Conservation (phyloP, 1,284 basidiomycete genomes). For the Golubevia pallescens region DNA sequence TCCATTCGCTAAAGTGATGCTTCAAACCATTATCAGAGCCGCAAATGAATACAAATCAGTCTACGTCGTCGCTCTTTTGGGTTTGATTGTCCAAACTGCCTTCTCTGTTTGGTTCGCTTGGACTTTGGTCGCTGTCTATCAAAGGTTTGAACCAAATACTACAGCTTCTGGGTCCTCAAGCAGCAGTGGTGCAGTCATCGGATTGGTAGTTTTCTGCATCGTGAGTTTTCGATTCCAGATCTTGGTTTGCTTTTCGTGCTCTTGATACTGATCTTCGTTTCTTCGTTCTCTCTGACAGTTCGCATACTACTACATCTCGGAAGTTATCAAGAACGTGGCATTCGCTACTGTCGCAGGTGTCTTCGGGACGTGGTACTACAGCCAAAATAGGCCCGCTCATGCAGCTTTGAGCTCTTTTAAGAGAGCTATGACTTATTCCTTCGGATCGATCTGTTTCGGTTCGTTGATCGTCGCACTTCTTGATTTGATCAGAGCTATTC, state of each 20-base stretch:
- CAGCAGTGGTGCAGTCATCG: conserved; percentile 33
- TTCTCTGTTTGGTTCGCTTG: conserved; percentile 46
- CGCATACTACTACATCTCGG: conserved; percentile 18
- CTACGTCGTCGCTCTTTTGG: conserved; percentile 40
- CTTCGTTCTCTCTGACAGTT: no score
- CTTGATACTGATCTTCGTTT: no score
- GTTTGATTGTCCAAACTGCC: conserved; percentile 35
- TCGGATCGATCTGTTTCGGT: conserved; percentile 88
- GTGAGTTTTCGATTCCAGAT: conserved; percentile 9
- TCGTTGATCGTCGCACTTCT: conserved; percentile 85
- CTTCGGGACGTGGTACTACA: conserved; percentile 52
- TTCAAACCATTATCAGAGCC: conserved; percentile 42
- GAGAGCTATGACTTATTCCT: conserved; percentile 80
- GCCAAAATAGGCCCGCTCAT: not conserved
- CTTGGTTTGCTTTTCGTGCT: no score
- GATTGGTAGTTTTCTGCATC: conserved; percentile 50
- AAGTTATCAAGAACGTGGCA: conserved; percentile 52
- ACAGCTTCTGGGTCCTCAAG: conserved; percentile 25
- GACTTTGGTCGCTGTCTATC: conserved; percentile 48
- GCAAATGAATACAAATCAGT: conserved; percentile 43
- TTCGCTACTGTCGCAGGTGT: conserved; percentile 49
- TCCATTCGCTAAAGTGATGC: conserved; percentile 45
- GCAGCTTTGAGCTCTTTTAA: conserved; percentile 70
- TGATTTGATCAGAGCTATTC: conserved; percentile 75
- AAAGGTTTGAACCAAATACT: conserved; percentile 39